Percentiles rank a stretch among this genome's conserved stretches.
phyloP scores from a whole-genome alignment of 2,329 filamentous ascomycete species.

The Epichloe glyceriae region DNA sequence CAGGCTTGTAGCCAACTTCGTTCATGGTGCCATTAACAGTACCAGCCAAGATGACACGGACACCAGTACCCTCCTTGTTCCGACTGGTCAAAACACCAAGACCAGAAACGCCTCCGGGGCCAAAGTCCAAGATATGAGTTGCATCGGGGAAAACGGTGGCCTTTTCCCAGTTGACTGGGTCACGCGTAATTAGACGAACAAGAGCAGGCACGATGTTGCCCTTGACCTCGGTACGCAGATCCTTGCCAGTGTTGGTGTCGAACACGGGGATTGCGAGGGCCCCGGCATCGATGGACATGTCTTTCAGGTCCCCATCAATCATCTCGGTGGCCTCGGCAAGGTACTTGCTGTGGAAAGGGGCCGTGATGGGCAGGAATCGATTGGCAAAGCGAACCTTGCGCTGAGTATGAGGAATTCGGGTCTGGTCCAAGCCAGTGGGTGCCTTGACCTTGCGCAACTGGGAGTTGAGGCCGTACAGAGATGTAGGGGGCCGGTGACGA shows the following conservation, averaged over 20 bases:
- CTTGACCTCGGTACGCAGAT: conserved; percentile 56
- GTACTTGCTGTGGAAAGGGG: conserved; percentile 96
- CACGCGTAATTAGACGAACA: conserved; percentile 85
- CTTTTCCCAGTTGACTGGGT: conserved; percentile 91
- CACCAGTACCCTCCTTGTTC: conserved; percentile 97
- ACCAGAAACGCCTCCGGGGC: conserved; percentile 91
- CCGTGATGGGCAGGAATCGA: conserved; percentile 92
- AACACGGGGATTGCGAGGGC: conserved; percentile 75
- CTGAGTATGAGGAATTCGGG: conserved; percentile 83
- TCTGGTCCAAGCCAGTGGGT: conserved; percentile 93
- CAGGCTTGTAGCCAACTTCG: conserved; percentile 95
- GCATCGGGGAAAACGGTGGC: conserved; percentile 83
- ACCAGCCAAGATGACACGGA: conserved; percentile 89
- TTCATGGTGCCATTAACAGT: conserved; percentile 80
- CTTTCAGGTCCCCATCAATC: conserved; percentile 77
- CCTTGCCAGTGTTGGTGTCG: conserved; percentile 78
- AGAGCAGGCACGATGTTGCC: conserved; percentile 77
- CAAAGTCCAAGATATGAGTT: conserved; percentile 93
- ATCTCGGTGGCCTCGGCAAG: conserved; percentile 68
- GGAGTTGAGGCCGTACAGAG: conserved; percentile 88
- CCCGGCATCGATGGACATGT: conserved; percentile 61
- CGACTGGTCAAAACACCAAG: conserved; percentile 92
- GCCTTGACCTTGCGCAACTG: conserved; percentile 95
- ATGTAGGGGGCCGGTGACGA: conserved; percentile 91
- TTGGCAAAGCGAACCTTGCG: conserved; percentile 95